Conservation (phyloP, 2,329 filamentous ascomycete species). For the Thielaviopsis ethacetica region DNA sequence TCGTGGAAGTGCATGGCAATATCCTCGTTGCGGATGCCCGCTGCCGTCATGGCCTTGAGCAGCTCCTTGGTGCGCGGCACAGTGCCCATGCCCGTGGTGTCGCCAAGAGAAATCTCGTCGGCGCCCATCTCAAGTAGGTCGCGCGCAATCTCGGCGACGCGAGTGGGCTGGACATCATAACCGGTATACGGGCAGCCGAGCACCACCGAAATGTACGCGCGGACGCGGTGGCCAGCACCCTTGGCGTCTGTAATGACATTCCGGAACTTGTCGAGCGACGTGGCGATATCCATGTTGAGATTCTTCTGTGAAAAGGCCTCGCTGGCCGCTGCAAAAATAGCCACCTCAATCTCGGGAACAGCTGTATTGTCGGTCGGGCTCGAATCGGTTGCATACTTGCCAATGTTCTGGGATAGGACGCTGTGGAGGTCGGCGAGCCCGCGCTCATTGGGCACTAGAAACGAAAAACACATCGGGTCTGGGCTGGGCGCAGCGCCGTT, state of each 20-base stretch:
- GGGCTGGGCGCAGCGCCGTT: slow-evolving; percentile 36
- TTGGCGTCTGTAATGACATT: slow-evolving; percentile 56
- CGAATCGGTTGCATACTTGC: slow-evolving; percentile 35
- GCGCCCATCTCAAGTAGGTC: slow-evolving; percentile 71
- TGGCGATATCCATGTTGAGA: slow-evolving; percentile 63
- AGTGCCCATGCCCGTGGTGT: slow-evolving; percentile 83
- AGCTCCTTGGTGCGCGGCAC: slow-evolving; percentile 51
- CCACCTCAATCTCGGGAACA: slow-evolving; percentile 47
- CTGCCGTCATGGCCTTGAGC: slow-evolving; percentile 45
- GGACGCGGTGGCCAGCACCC: slow-evolving; percentile 46
- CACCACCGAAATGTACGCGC: slow-evolving; percentile 68
- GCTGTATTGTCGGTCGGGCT: slow-evolving; percentile 22
- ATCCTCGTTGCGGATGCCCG: slow-evolving; percentile 52
- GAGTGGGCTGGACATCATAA: slow-evolving; percentile 43
- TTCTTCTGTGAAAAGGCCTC: slow-evolving; percentile 69
- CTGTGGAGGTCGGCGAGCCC: slow-evolving; percentile 48
- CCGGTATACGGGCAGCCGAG: slow-evolving; percentile 66
- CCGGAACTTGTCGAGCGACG: slow-evolving; percentile 53
- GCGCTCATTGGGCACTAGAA: slow-evolving; percentile 62
- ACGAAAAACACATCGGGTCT: slow-evolving; percentile 54
- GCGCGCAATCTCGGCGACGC: slow-evolving; percentile 48
- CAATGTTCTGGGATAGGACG: slow-evolving; percentile 35
- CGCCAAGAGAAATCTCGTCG: slow-evolving; percentile 77
- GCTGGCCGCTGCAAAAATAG: slow-evolving; percentile 69
- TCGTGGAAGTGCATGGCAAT: slow-evolving; percentile 80